phyloP scores from a whole-genome alignment of 2,329 filamentous ascomycete genomes.

The Fusarium veterinarium region DNA sequence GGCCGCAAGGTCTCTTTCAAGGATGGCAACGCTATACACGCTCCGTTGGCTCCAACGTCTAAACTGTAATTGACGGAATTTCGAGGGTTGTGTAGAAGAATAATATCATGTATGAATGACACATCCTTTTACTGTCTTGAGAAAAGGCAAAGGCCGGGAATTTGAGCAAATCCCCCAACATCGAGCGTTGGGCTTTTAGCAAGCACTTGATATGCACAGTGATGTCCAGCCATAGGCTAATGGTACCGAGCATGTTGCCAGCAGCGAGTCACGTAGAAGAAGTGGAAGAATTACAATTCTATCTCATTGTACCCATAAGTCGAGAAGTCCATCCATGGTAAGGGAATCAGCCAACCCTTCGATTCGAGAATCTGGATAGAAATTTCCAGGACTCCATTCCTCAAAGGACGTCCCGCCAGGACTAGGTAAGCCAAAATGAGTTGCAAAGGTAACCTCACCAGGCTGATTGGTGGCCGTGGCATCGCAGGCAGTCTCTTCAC shows the following conservation, averaged over 20 bases:
- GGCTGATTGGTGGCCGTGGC: not conserved
- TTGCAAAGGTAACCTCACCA: not conserved
- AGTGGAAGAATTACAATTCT: not conserved
- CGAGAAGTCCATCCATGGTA: not conserved
- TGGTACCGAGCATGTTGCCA: not conserved
- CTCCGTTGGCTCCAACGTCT: not conserved
- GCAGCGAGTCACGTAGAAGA: not conserved
- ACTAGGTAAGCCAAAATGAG: constrained; percentile 3
- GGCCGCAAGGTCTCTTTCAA: not conserved
- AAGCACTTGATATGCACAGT: not conserved
- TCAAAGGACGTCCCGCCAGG: constrained; percentile 1
- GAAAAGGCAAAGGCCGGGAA: not conserved
- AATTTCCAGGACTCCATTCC: not conserved
- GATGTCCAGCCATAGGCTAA: not conserved
- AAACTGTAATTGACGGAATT: not conserved
- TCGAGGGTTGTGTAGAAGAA: not conserved
- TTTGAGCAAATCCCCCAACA: not conserved
- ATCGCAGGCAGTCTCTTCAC: not conserved
- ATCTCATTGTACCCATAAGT: not conserved
- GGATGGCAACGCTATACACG: not conserved
- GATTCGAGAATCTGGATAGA: not conserved
- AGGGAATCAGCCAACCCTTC: constrained; percentile 4
- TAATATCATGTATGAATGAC: not conserved
- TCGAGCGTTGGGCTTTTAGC: not conserved
- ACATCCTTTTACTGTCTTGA: not conserved